Base-by-base conservation (phyloP, 495 filamentous ascomycete species). In the Trichocladium antarcticum region DNA sequence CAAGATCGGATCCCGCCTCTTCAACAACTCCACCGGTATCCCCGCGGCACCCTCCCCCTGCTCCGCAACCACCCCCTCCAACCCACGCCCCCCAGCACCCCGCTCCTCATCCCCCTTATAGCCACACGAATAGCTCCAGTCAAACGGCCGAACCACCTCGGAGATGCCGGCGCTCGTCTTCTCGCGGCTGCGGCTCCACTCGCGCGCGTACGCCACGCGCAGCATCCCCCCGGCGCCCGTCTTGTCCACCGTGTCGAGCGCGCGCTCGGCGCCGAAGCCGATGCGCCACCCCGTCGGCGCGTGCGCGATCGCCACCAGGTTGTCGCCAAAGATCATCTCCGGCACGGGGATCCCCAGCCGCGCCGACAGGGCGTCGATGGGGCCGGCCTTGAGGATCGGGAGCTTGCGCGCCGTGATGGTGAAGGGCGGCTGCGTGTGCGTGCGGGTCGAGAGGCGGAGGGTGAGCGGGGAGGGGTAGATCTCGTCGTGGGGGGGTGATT, bases 251-350 rank as follows among this genome's bases (percentile, higher is more conserved):
- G 74, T 70, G 63, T 92, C 85, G 44, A 98, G 73, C 5, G 90
- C 92, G 61, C 89, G 85, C 49, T 80, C 83, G 15, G 93, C 84
- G 54, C 83, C 83, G 68, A 98, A 98, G 12, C 70, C 61, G 44
- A 97, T 74, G 4, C 68, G 65, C 86, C 88, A 97, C 7, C 79
- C 78, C 48, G 71, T 78, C 16, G 71, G 70, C 17, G 67, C 45
- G 65, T 97, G 87, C 47, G 80, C 74, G 20, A 98, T 75, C 2
- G 72, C 64, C 20, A 93, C 81, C 28, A 79, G 71, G 66, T 98
- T 98, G 68, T 98, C 88, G 28, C 92, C 92, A 58, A 98, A 98
- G 31, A 98, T 98, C 92, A 98, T 98, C 68, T 98, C 92, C 2
- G 93, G 92, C 6, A 87, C 81, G 11, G 88, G 74, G 64, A 98